Percentiles rank a stretch among this genome's conserved stretches.
phyloP scores from a whole-genome alignment of 164 flowering plant genomes.

The Umbellularia californica region DNA sequence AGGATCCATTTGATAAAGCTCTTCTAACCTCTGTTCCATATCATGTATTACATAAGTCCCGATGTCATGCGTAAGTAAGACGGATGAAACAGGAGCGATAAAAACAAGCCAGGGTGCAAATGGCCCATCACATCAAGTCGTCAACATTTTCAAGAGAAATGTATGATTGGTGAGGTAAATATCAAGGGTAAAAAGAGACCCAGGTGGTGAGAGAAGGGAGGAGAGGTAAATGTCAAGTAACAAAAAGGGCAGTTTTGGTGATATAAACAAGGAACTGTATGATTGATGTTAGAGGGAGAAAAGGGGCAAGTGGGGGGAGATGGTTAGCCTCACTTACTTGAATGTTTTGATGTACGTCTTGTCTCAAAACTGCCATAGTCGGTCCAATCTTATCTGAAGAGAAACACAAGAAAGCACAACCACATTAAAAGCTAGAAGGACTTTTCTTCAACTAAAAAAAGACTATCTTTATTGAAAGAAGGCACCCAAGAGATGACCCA shows the following conservation, averaged over 20 bases:
- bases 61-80: background rate
- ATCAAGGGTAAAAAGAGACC: too few species aligned
- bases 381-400: constrained; percentile 93
- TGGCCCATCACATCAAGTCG: background rate
- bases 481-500: too few species aligned
- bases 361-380: constrained; percentile 83
- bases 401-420: constrained; percentile 1
- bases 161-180: background rate
- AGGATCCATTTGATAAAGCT: constrained; percentile 46
- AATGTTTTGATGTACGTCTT: constrained; percentile 69
- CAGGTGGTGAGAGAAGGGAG: background rate
- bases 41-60: background rate
- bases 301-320: too few species aligned
- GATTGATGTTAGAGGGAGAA: background rate
- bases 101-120: background rate
- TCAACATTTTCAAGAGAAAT: too few species aligned
- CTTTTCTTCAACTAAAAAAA: background rate
- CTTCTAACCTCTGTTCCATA: constrained; percentile 54
- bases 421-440: background rate
- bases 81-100: background rate
- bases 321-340: constrained; percentile 33
- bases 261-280: background rate
- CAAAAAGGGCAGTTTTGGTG: background rate
- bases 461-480: background rate
- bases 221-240: background rate